Evolutionary conservation across 192 early-diverging fungal species (phyloP).

Genomic region (Martensiomyces pterosporus): DNA sequence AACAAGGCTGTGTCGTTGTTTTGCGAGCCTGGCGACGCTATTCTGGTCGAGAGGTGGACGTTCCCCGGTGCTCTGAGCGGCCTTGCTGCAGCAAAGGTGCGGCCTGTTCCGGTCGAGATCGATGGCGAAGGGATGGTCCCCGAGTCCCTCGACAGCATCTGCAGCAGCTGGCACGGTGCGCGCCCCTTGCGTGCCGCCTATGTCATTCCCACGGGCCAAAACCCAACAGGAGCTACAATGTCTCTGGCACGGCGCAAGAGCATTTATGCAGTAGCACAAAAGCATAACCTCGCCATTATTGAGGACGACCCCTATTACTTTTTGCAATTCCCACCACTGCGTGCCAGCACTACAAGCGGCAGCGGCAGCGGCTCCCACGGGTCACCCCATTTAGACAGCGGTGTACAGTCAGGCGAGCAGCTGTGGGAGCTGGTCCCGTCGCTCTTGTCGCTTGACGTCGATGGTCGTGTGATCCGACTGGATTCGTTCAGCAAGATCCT

Average conservation of each 20-base stretch:
- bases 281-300: constrained; percentile 79
- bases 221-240: constrained; percentile 85
- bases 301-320: constrained; percentile 98
- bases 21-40: constrained; percentile 54
- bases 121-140: constrained; percentile 66
- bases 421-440: constrained; percentile 54
- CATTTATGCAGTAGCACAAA: constrained; percentile 72
- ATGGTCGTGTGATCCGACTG: constrained; percentile 85
- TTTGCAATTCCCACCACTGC: constrained; percentile 58
- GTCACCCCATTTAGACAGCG: neutral
- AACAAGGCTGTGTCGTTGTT: constrained; percentile 54
- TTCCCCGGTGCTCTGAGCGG: constrained; percentile 57
- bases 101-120: constrained; percentile 48
- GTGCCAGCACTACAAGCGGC: neutral
- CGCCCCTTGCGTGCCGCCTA: constrained; percentile 57
- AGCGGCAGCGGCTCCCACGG: neutral
- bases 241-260: constrained; percentile 68
- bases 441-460: constrained; percentile 83
- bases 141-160: constrained; percentile 49
- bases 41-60: constrained; percentile 59
- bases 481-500: constrained; percentile 93
- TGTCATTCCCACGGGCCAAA: constrained; percentile 80
- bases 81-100: constrained; percentile 43
- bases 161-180: constrained; percentile 47
- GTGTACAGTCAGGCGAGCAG: neutral